Percentiles rank a stretch among this genome's conserved stretches.
Evolutionary conservation across 306 rosid species (phyloP).

Genomic region (Boehmeria nivea): DNA sequence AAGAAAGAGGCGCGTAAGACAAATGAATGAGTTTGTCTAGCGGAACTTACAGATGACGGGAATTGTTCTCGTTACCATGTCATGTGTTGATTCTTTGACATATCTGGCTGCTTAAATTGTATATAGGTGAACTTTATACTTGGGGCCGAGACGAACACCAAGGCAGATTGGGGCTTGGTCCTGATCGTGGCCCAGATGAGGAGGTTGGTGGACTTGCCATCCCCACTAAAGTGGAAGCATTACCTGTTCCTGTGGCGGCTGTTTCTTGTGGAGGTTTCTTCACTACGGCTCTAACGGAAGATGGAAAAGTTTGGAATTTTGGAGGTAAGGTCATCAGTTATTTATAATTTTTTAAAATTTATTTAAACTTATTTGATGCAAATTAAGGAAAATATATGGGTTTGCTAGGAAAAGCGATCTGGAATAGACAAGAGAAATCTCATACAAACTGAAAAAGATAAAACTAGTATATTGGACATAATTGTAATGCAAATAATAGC

Average conservation of each 20-base stretch:
- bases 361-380: too few species aligned
- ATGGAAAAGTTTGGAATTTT: slow-evolving; percentile 89
- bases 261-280: slow-evolving; percentile 93
- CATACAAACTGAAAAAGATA: too few species aligned
- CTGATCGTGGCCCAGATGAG: slow-evolving; percentile 67
- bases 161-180: slow-evolving; percentile 96
- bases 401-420: too few species aligned
- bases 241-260: slow-evolving; percentile 62
- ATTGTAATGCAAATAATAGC: too few species aligned
- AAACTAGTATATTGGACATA: too few species aligned
- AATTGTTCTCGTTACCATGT: too few species aligned
- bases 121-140: slow-evolving; percentile 71
- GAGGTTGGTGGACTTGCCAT: slow-evolving; percentile 83
- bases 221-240: slow-evolving; percentile 70
- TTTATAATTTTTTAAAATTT: background rate
- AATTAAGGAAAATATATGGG: too few species aligned
- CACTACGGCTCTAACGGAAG: slow-evolving; percentile 64
- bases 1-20: too few species aligned
- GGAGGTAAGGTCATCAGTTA: slow-evolving; percentile 52
- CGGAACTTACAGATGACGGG: too few species aligned
- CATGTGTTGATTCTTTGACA: background rate
- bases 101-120: slow-evolving; percentile 15
- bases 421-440: too few species aligned
- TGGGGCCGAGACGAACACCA: slow-evolving; percentile 99
- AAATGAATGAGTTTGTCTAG: too few species aligned